A percentile compares a stretch with the other conserved stretches of the same genome.
Evolutionary conservation across 768 basidiomycete species (phyloP).

Genomic region (Epithele typhae): DNA sequence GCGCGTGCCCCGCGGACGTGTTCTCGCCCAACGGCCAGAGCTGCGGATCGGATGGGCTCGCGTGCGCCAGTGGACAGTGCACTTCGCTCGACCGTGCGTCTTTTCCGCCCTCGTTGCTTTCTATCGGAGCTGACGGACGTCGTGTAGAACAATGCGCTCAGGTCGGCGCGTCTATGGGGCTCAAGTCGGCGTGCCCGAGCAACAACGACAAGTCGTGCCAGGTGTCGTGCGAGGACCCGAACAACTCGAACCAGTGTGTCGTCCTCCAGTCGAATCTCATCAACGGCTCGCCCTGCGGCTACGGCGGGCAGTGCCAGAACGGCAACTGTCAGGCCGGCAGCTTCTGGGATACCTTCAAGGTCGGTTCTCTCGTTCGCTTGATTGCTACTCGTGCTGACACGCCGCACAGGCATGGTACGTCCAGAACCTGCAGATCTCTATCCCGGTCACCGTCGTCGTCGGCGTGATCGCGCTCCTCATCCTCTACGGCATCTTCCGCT

Average conservation of each 20-base stretch:
- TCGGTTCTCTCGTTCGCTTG: conserved; percentile 22
- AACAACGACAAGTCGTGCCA: conserved; percentile 64
- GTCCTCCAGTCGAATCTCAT: conserved; percentile 66
- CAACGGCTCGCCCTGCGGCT: conserved; percentile 84
- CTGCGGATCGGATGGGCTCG: conserved; percentile 60
- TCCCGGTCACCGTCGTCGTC: conserved; percentile 73
- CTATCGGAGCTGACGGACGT: neutral
- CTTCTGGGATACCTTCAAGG: conserved; percentile 58
- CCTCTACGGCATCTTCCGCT: conserved; percentile 10
- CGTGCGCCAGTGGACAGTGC: conserved; percentile 76
- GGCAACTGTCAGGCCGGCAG: conserved; percentile 61
- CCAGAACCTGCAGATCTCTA: conserved; percentile 73
- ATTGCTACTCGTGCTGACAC: conserved; percentile 5
- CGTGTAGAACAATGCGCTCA: conserved; percentile 66
- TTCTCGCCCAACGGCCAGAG: conserved; percentile 59
- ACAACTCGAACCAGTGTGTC: conserved; percentile 53
- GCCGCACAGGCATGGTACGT: conserved; percentile 62
- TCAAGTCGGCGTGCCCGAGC: conserved; percentile 62
- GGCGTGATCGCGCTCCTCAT: conserved; percentile 53
- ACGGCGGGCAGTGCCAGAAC: conserved; percentile 62
- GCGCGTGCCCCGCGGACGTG: conserved; percentile 65
- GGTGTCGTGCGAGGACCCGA: conserved; percentile 78
- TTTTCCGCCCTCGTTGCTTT: neutral
- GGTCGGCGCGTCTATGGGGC: conserved; percentile 67
- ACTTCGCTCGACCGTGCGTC: conserved; percentile 65